Conservation (phyloP, 805 yeast species). For the Ogataea allantospora region DNA sequence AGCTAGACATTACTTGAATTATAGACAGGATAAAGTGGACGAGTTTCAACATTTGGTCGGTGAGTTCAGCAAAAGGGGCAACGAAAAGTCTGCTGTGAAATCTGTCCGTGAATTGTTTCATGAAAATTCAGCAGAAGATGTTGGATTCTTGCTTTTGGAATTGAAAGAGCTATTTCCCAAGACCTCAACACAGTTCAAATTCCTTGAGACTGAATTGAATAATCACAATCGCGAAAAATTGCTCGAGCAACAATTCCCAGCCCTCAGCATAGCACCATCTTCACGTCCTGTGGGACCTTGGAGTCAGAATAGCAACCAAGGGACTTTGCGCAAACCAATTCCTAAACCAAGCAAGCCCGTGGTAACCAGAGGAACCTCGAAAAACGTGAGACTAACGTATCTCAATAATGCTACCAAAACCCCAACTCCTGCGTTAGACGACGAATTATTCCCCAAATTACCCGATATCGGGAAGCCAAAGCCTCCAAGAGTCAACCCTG, state of each 20-base stretch:
- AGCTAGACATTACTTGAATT: constrained; percentile 74
- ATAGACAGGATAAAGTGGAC: constrained; percentile 45
- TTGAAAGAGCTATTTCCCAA: constrained; percentile 54
- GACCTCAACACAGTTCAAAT: constrained; percentile 43
- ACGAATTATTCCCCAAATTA: constrained; percentile 33
- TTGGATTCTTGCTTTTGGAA: constrained; percentile 57
- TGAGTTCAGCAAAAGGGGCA: constrained; percentile 45
- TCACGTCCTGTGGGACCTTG: constrained; percentile 8
- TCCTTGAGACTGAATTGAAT: constrained; percentile 33
- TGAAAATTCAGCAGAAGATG: constrained; percentile 42
- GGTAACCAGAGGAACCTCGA: constrained; percentile 12
- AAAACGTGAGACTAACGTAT: constrained; percentile 16
- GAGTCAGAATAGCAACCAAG: constrained; percentile 3
- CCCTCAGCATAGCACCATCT: constrained; percentile 27
- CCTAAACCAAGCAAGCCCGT: constrained; percentile 7
- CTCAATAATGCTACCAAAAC: constrained; percentile 6
- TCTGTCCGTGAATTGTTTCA: constrained; percentile 53
- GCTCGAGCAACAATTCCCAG: constrained; percentile 47
- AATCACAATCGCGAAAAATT: constrained; percentile 25
- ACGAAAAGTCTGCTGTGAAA: constrained; percentile 44
- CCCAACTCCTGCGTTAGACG: constrained; percentile 14
- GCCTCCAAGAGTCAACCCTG: constrained; percentile 61
- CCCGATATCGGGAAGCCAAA: constrained; percentile 40
- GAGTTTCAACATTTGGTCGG: constrained; percentile 50
- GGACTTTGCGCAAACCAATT: neutral